These are phyloP conservation scores for Trifolium repens DNA, from an alignment of 306 rosid genomes.

Conservation along the genomic window DNA sequence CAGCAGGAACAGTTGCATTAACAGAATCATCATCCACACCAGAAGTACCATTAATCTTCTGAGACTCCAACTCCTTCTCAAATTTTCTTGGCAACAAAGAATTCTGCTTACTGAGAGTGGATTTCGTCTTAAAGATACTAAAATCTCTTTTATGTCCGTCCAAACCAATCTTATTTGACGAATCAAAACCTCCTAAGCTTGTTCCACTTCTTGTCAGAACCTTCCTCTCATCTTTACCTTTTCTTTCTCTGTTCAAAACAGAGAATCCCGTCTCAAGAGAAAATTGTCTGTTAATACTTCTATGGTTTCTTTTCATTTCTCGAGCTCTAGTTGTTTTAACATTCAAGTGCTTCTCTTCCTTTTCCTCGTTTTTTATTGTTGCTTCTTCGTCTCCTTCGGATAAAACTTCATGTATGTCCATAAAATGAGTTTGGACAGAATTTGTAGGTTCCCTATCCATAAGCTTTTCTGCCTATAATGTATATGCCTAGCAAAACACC, in stretches of 20 bases:
- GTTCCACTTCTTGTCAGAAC: constrained; percentile 66
- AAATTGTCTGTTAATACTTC: constrained; percentile 63
- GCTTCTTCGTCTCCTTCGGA: constrained; percentile 57
- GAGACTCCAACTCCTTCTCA: constrained; percentile 58
- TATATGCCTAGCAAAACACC: neutral
- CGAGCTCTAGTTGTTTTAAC: constrained; percentile 40
- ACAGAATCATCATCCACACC: constrained; percentile 59
- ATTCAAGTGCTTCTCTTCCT: constrained; percentile 42
- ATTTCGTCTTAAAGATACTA: constrained; percentile 71
- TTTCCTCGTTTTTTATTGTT: constrained; percentile 24
- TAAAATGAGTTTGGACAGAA: constrained; percentile 46
- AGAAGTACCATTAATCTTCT: constrained; percentile 42
- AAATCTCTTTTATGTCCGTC: constrained; percentile 69
- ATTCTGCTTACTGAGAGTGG: constrained; percentile 69
- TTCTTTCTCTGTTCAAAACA: constrained; percentile 52
- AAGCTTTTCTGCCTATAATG: neutral
- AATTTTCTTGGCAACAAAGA: constrained; percentile 66
- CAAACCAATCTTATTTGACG: constrained; percentile 49
- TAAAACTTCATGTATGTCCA: constrained; percentile 68
- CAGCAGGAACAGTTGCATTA: constrained; percentile 75
- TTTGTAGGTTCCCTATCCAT: constrained; percentile 44
- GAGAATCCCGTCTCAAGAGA: constrained; percentile 82
- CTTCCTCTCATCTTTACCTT: constrained; percentile 55
- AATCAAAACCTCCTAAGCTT: constrained; percentile 73
- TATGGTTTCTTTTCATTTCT: constrained; percentile 46